Percentiles rank a stretch among this genome's conserved stretches.
These are phyloP conservation scores for Mycena pura DNA, from an alignment of 768 basidiomycete genomes.

Conservation along the genomic window DNA sequence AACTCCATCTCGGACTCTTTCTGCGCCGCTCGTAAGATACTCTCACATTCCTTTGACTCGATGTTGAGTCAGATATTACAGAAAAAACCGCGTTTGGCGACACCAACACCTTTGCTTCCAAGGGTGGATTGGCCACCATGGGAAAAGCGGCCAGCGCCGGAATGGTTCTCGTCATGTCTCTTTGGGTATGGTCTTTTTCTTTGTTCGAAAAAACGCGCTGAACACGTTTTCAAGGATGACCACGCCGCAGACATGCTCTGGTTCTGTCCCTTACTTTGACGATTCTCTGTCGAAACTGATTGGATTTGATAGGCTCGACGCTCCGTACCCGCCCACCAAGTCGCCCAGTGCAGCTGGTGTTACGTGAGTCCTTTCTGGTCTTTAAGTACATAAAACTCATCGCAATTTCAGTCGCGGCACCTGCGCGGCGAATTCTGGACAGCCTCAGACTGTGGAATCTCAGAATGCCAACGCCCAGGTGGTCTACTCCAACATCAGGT, in stretches of 20 bases:
- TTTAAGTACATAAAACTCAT: background rate
- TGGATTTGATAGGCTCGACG: constrained; percentile 9
- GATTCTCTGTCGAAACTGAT: constrained; percentile 4
- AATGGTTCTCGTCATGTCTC: constrained; percentile 16
- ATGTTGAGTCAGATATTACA: constrained; percentile 3
- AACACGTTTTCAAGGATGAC: constrained; percentile 13
- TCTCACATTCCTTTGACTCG: background rate
- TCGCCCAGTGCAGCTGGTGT: constrained; percentile 13
- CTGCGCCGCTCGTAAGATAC: constrained; percentile 38
- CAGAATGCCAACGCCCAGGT: too few relatives aligned
- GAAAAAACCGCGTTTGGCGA: constrained; percentile 43
- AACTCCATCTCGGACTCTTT: constrained; percentile 49
- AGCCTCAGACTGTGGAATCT: too few relatives aligned
- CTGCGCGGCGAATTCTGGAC: constrained; percentile 42
- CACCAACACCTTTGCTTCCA: constrained; percentile 41
- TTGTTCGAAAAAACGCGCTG: constrained; percentile 4
- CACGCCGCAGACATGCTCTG: constrained; percentile 12
- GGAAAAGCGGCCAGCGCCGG: background rate
- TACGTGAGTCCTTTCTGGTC: constrained; percentile 13
- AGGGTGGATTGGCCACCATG: constrained; percentile 39
- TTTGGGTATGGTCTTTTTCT: constrained; percentile 24
- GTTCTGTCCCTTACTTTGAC: background rate
- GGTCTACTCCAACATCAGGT: too few relatives aligned
- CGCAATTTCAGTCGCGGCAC: constrained; percentile 35
- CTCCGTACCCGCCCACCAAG: constrained; percentile 19